Evolutionary conservation across 768 basidiomycete genomes (phyloP), one percentile per base, ranked within the genome.

Genomic region (Suillus fuscotomentosus): DNA sequence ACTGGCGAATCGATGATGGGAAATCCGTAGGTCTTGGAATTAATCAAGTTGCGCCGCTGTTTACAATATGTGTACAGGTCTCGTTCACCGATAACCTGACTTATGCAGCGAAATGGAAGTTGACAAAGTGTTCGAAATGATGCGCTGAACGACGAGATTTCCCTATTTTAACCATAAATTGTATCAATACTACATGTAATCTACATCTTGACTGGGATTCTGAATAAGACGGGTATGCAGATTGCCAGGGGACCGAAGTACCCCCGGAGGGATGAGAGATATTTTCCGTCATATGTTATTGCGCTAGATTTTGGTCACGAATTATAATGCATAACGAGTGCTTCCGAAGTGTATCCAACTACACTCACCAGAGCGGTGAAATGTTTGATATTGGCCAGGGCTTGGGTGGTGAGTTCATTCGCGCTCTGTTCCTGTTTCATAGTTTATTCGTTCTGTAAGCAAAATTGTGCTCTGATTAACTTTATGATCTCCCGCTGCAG

Each of bases 321-420:
- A n/a, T 13, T 11, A 42, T 42, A 42, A 42, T 17, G 15, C 15
- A 42, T 42, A 22, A 20, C 11, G 11, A 11, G 20, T 47, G n/a
- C n/a, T 47, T n/a, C 45, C 11, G 13, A 22, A 8, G 42, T 17
- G 42, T 43, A 43, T 47, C 13, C 11, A 24, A 48, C 47, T 2
- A 6, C 47, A 22, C 22, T 22, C n/a, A 47, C n/a, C 45, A 47
- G 45, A 3, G 22, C 11, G 47, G 24, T 48, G 47, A 48, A 48
- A 5, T 6, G n/a, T 47, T 47, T n/a, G n/a, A 47, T 22, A 4
- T 47, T 47, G n/a, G n/a, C 11, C 5, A n/a, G 90, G 91, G 63
- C 77, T 92, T 7, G 92, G 92, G 41, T 81, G 84, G 85, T 86
- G 60, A 66, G 82, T 71, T 6, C 13, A 50, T 27, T 10, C 17